Evolutionary conservation across 2,329 filamentous ascomycete species (phyloP), one percentile per base, ranked within the genome.

Genomic region (Xylaria sp.): DNA sequence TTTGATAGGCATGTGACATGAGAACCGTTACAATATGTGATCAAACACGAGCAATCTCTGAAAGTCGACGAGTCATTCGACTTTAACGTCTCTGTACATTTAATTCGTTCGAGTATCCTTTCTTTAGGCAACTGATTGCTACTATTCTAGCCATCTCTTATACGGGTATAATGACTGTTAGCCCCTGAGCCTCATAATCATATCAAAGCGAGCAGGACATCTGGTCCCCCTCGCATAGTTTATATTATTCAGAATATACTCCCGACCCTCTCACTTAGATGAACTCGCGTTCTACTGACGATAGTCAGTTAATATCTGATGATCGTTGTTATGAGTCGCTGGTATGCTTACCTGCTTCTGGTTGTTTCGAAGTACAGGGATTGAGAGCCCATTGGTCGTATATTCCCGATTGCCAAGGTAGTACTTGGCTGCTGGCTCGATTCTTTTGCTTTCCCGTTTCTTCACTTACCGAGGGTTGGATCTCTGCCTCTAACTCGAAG

Each of bases 371-470:
- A 10, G 23, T 28, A 46, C 23, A 28, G 23, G 39, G 31, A 23
- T 25, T 34, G 3, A 54, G 28, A 41, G 25, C 7, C 51, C 61
- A 56, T 3, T 57, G 48, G 25, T 65, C 62, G 23, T 41, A 51
- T 31, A 48, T 52, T 44, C 54, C 62, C 3, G 41, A n/a, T 18
- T 31, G n/a, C 62, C 54, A 54, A 15, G 63, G 63, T 18, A 65
- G 20, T 7, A 59, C 63, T 25, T 59, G 55, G 18, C 63, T 65
- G 15, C 63, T 65, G 15, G 48, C 63, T 54, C 55, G 20, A 7
- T 50, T 64, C 12, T 58, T 65, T 41, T 39, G 20, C 23, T 39
- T 57, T 18, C 20, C n/a, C 5, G 37, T 13, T 2, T 15, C 39
- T 34, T 51, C 20, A 3, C 12, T 65, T 37, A 20, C 37, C 1